Conservation (phyloP, 75 land plant genomes). For the Cryptomeria japonica region DNA sequence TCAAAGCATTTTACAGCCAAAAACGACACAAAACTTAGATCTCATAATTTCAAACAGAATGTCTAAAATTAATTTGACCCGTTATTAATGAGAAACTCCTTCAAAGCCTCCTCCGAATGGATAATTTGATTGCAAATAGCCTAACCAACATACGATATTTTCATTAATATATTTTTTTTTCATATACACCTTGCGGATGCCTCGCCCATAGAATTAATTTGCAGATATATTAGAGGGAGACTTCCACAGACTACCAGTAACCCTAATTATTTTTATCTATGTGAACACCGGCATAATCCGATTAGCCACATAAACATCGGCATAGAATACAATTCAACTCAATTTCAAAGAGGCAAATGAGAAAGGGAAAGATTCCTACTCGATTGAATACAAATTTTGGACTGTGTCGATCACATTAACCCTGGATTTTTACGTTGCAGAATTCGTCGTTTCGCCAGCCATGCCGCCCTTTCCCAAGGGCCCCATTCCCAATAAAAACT, state of each 20-base stretch:
- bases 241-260: no score
- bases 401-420: neutral
- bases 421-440: no score
- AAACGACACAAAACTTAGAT: neutral
- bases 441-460: neutral
- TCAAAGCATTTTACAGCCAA: neutral
- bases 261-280: neutral
- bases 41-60: neutral
- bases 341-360: neutral
- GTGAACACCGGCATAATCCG: neutral
- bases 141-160: no score
- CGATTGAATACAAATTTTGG: neutral
- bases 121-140: no score
- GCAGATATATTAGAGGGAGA: neutral
- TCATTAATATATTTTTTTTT: no score
- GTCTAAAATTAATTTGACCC: neutral
- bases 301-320: neutral
- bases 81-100: no score
- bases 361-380: slow-evolving; percentile 11
- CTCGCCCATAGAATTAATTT: neutral
- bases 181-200: neutral
- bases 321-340: neutral
- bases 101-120: no score
- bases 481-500: neutral
- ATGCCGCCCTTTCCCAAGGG: neutral